phyloP scores from a whole-genome alignment of 1,284 basidiomycete genomes.

The Xanthoconium separans region DNA sequence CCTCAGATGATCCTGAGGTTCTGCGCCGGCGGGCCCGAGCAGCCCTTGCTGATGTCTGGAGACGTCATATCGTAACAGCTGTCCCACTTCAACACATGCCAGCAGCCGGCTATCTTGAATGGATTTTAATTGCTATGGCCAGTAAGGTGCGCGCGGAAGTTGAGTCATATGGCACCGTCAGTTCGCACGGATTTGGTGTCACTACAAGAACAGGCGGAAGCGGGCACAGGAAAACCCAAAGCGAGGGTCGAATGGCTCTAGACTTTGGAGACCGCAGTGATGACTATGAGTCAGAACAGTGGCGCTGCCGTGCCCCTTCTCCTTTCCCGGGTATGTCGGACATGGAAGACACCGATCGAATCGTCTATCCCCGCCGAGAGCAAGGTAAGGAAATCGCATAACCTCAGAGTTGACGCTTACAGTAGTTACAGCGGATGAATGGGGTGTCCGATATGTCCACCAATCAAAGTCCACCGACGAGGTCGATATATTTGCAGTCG shows the following conservation, averaged over 20 bases:
- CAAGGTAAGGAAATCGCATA: conserved; percentile 16
- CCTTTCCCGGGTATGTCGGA: conserved; percentile 16
- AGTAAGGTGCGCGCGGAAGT: conserved; percentile 19
- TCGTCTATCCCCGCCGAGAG: conserved; percentile 29
- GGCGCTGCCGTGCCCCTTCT: conserved; percentile 23
- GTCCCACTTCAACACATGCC: conserved; percentile 34
- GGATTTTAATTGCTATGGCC: conserved; percentile 25
- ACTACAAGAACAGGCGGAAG: neutral
- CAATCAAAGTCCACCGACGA: conserved; percentile 12
- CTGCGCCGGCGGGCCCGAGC: conserved; percentile 73
- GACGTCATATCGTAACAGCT: conserved; percentile 61
- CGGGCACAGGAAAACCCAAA: conserved; percentile 22
- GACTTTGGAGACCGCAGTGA: conserved; percentile 29
- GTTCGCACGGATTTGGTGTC: conserved; percentile 1
- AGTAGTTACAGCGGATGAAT: conserved; percentile 28
- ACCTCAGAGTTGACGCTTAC: conserved; percentile 6
- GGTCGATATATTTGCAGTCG: conserved; percentile 24
- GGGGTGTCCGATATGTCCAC: conserved; percentile 27
- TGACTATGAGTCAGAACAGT: conserved; percentile 6
- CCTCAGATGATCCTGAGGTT: conserved; percentile 29
- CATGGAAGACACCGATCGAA: conserved; percentile 24
- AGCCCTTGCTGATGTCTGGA: conserved; percentile 71
- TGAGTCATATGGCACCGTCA: conserved; percentile 8
- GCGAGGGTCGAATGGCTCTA: conserved; percentile 30
- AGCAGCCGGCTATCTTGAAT: conserved; percentile 30